Base-by-base conservation (phyloP, 1,284 basidiomycete genomes). In the Mycosarcoma maydis region DNA sequence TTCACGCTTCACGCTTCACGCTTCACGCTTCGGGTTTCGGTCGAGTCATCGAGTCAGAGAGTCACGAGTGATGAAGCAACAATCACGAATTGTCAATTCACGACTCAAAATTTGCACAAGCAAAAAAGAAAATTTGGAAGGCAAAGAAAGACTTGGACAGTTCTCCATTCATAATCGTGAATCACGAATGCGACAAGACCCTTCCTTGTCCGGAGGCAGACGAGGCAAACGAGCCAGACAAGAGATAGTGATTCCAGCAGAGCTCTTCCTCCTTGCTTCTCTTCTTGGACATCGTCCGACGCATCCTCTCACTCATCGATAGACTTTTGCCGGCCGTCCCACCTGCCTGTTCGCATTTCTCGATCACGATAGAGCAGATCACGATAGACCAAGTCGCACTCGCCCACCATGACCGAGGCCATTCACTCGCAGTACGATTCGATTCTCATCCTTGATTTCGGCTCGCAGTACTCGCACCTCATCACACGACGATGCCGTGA, bases 401-500 rank as follows among this genome's bases (percentile, higher is more conserved):
- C 26, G 32, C 57, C 42, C 55, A 67, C 14, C 54, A 78, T 78
- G 76, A 55, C 76, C 22, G 77, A 83, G 47, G 85, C 85, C 66
- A 96, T 96, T 72, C 94, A 97, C 84, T 91, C 93, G 83, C 90
- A 94, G 78, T 97, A 97, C 82, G 94, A 97, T 82, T 94, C 94
- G 43, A 90, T 98, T 78, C 89, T 98, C 44, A 98, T 98, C 80
- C 86, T 98, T 45, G 95, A 98, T 83, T 98, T 98, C 83, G 95
- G 95, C 67, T 98, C 93, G 38, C 94, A 97, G 87, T 98, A 98
- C 84, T 98, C 94, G 75, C 96, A 98, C 85, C 86, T 99, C 73
- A 98, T 98, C 84, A 97, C 95, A 17, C 86, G 96, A 82, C 87
- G 96, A 88, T 98, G 95, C 86, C 91, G 96, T 82, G 96, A 99